These are phyloP conservation scores for Fusarium begoniae DNA, from an alignment of 2,329 filamentous ascomycete genomes.

Conservation along the genomic window DNA sequence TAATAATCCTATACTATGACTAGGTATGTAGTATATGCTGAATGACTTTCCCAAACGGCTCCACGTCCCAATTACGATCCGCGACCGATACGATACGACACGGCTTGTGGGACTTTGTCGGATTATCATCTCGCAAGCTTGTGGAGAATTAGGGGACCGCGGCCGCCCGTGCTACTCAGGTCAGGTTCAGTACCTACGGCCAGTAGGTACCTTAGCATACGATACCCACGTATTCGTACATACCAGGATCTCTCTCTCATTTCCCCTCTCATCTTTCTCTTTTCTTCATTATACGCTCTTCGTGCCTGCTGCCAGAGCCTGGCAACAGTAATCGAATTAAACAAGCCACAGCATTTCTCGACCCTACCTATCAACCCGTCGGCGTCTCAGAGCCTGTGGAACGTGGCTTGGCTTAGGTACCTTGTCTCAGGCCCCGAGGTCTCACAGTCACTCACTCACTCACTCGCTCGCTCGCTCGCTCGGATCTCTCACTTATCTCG, in stretches of 20 bases:
- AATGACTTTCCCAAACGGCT: constrained; percentile 16
- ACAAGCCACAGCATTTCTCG: constrained; percentile 34
- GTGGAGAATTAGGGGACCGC: constrained; percentile 33
- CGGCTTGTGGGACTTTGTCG: constrained; percentile 18
- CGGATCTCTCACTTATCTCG: constrained; percentile 8
- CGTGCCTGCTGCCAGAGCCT: constrained; percentile 18
- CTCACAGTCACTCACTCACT: neutral
- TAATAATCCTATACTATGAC: no score
- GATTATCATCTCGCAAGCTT: constrained; percentile 35
- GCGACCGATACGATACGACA: constrained; percentile 39
- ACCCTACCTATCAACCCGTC: constrained; percentile 1
- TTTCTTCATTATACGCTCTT: constrained; percentile 19
- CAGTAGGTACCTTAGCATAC: neutral
- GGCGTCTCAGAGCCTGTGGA: constrained; percentile 11
- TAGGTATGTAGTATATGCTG: neutral
- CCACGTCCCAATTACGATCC: constrained; percentile 37
- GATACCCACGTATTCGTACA: constrained; percentile 36
- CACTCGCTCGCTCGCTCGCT: constrained; percentile 4
- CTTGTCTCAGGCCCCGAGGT: constrained; percentile 21
- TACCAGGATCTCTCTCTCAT: neutral
- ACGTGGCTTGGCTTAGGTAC: constrained; percentile 34
- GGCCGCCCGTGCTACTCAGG: constrained; percentile 16
- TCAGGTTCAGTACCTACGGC: constrained; percentile 10
- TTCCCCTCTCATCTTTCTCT: constrained; percentile 5
- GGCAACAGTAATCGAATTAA: constrained; percentile 12